Conservation (phyloP, 805 yeast species). For the Nakazawaea holstii region DNA sequence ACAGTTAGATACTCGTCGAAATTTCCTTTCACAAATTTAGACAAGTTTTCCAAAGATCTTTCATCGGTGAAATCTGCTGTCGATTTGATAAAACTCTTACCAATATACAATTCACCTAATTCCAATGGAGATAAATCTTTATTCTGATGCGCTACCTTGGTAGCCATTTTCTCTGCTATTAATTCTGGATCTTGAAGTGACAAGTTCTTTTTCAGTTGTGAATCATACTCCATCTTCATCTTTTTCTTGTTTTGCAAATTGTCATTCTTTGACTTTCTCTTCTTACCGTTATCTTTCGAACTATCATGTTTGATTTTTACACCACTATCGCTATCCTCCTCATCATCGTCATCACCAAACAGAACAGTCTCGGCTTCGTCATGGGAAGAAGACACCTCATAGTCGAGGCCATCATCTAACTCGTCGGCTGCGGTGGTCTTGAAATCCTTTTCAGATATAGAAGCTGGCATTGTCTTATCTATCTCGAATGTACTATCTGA, state of each 20-base stretch:
- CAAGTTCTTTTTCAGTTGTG: conserved; percentile 48
- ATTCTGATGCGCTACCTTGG: conserved; percentile 51
- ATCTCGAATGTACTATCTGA: neutral
- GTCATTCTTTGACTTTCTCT: conserved; percentile 27
- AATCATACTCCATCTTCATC: conserved; percentile 61
- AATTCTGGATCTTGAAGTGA: conserved; percentile 52
- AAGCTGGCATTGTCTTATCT: neutral
- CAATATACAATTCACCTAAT: conserved; percentile 54
- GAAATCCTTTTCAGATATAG: neutral
- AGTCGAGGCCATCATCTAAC: conserved; percentile 72
- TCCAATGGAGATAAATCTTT: conserved; percentile 73
- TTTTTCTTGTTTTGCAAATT: conserved; percentile 61
- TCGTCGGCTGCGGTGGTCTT: conserved; percentile 50
- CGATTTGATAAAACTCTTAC: conserved; percentile 51
- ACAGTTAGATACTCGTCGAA: conserved; percentile 42
- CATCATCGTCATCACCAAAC: conserved; percentile 21
- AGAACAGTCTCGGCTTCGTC: conserved; percentile 33
- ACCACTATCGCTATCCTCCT: conserved; percentile 13
- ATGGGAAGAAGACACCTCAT: conserved; percentile 39
- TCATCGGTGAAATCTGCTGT: conserved; percentile 52
- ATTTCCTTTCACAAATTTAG: conserved; percentile 45
- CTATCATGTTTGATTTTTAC: conserved; percentile 1
- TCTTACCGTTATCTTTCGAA: conserved; percentile 11
- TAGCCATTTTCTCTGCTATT: conserved; percentile 64
- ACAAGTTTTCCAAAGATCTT: conserved; percentile 51